Percentiles rank a stretch among this genome's conserved stretches.
Conservation (phyloP, 2,329 filamentous ascomycete genomes). For the Microascus cirrosus region DNA sequence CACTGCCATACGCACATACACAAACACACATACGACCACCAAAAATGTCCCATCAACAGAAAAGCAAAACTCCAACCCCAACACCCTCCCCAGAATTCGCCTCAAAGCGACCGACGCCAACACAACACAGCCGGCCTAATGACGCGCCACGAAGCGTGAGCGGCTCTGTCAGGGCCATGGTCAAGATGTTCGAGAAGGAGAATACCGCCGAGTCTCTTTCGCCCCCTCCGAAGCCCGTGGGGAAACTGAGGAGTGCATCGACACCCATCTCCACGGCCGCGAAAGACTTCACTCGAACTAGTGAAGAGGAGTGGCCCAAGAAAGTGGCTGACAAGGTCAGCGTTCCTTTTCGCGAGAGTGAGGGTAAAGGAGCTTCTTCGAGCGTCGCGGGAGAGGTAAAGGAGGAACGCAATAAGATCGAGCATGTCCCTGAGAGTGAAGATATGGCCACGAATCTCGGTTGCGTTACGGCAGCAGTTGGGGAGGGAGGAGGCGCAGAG, state of each 20-base stretch:
- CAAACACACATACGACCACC: background rate
- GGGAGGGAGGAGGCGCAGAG: background rate
- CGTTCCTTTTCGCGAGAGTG: background rate
- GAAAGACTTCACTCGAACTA: background rate
- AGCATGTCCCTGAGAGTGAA: background rate
- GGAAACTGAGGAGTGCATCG: background rate
- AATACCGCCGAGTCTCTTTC: background rate
- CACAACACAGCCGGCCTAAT: background rate
- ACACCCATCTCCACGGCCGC: background rate
- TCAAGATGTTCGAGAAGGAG: conserved; percentile 1
- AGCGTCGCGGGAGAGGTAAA: background rate
- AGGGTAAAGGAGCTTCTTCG: background rate
- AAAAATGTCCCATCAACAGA: background rate
- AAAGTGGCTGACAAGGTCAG: background rate
- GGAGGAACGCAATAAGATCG: background rate
- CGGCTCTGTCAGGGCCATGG: conserved; percentile 1
- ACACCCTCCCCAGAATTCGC: background rate
- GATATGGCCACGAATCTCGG: background rate
- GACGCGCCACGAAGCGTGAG: background rate
- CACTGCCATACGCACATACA: no score
- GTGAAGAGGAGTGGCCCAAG: background rate
- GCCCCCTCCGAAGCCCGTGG: background rate
- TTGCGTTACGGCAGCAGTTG: background rate
- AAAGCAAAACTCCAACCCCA: background rate
- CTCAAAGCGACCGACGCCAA: background rate